phyloP scores from a whole-genome alignment of 2,329 filamentous ascomycete species.

The Fusarium lyarnte region DNA sequence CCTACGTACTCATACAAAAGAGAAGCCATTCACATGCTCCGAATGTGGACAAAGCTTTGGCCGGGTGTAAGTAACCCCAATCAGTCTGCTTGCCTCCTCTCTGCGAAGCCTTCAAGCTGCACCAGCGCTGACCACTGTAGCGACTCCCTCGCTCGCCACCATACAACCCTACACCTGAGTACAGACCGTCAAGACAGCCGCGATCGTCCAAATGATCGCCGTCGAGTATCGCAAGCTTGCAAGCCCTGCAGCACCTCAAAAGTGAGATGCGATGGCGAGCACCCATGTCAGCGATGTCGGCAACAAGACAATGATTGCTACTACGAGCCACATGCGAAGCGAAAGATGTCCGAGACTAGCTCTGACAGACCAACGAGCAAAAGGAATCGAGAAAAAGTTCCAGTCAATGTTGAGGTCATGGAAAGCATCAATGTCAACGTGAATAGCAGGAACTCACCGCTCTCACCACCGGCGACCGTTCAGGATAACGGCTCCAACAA shows the following conservation, averaged over 20 bases:
- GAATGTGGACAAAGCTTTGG: slow-evolving; percentile 12
- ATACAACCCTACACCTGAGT: neutral
- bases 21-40: slow-evolving; percentile 4
- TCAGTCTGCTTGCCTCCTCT: neutral
- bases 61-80: neutral
- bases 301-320: neutral
- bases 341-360: neutral
- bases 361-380: neutral
- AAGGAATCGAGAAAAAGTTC: neutral
- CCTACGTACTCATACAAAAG: slow-evolving; percentile 5
- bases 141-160: slow-evolving; percentile 5
- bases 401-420: neutral
- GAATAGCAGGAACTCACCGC: neutral
- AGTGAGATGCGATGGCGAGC: neutral
- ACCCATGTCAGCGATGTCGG: neutral
- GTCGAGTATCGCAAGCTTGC: slow-evolving; percentile 3
- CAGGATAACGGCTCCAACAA: neutral
- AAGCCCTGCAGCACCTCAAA: neutral
- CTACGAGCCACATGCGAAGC: slow-evolving; percentile 7
- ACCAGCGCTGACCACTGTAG: neutral
- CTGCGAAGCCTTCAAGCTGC: fast-evolving
- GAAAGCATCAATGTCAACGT: neutral
- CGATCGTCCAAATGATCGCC: neutral
- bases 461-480: neutral
- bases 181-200: neutral